A percentile compares a stretch with the other conserved stretches of the same genome.
Conservation (phyloP, 169 alveolate genomes). For the Fabrea salina region DNA sequence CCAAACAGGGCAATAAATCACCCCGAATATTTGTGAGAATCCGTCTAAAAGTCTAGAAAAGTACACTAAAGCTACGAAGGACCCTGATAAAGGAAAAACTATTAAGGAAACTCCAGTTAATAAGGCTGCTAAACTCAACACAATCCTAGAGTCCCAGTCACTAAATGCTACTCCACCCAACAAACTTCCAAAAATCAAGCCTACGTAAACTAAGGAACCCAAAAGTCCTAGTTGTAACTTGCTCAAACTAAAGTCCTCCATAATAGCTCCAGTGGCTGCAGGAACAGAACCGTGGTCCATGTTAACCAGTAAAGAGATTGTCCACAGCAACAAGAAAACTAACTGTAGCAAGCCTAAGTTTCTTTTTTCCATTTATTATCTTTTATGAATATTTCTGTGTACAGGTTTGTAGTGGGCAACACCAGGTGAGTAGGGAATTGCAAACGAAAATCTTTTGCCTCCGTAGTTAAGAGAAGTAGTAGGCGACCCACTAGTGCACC, state of each 20-base stretch:
- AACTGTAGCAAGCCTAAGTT: not conserved
- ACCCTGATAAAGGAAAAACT: slow-evolving; percentile 1
- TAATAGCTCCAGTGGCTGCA: slow-evolving; percentile 61
- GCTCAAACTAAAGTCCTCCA: slow-evolving; percentile 47
- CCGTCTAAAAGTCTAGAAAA: slow-evolving; percentile 86
- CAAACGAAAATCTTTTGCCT: no score
- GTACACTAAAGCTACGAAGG: slow-evolving; percentile 40
- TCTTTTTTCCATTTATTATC: not conserved
- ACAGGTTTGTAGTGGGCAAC: no score
- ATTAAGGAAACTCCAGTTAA: not conserved
- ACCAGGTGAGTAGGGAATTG: no score
- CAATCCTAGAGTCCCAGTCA: not conserved
- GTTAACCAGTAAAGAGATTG: slow-evolving; percentile 55
- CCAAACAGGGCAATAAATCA: slow-evolving; percentile 94
- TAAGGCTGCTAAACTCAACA: not conserved
- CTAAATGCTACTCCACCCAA: not conserved
- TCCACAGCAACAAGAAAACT: slow-evolving; percentile 43
- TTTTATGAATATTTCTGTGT: no score
- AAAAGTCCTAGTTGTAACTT: slow-evolving; percentile 62
- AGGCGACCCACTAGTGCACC: no score
- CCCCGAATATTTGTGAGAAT: slow-evolving; percentile 88
- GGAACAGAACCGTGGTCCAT: slow-evolving; percentile 78
- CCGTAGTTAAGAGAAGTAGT: no score
- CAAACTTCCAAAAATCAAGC: slow-evolving; percentile 48
- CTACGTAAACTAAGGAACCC: slow-evolving; percentile 70